Base-by-base conservation (phyloP, 2,329 filamentous ascomycete species). In the Fonsecaea pedrosoi region DNA sequence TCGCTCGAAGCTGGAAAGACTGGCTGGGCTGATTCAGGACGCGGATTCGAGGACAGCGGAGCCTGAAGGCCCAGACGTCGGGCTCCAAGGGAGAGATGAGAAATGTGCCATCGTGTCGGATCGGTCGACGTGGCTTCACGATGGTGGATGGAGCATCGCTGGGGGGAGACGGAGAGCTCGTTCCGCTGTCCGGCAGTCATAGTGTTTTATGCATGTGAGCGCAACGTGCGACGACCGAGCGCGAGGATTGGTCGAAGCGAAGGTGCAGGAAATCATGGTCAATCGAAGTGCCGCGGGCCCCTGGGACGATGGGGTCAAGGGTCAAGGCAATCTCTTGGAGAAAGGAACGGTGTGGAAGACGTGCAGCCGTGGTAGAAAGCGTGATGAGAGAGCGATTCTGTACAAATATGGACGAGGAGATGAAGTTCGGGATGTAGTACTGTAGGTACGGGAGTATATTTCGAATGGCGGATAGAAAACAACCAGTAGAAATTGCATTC, bases 221-320 rank as follows among this genome's bases (percentile, higher is more conserved):
- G 50, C 38, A 70, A 70, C 68, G 68, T 70, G 68, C 66, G n/a
- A 64, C 60, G 59, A 63, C 57, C 18, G 40, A 48, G 65, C 37
- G 30, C 59, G 45, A 60, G 60, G 67, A 66, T 69, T 71, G 69
- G 69, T 64, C 54, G 10, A 32, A 38, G 30, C 15, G 34, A 32
- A 30, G 18, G 34, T 37, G 5, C 8, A 61, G 45, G 59, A 54
- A 18, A 32, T 48, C 37, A 21, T 30, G 48, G 32, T 25, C 48
- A 53, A 54, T 48, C 54, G n/a, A 54, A 45, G 53, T 21, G 55
- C 62, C 42, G 66, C 53, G 25, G 40, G 35, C 53, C 60, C 56
- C 63, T 62, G 64, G 59, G 34, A 15, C 45, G 50, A 53, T n/a
- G 12, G 59, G 61, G 60, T 62, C 53, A 58, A 54, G 37, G 32